Conservation (phyloP, 2,329 filamentous ascomycete species). For the Setomelanomma holmii region DNA sequence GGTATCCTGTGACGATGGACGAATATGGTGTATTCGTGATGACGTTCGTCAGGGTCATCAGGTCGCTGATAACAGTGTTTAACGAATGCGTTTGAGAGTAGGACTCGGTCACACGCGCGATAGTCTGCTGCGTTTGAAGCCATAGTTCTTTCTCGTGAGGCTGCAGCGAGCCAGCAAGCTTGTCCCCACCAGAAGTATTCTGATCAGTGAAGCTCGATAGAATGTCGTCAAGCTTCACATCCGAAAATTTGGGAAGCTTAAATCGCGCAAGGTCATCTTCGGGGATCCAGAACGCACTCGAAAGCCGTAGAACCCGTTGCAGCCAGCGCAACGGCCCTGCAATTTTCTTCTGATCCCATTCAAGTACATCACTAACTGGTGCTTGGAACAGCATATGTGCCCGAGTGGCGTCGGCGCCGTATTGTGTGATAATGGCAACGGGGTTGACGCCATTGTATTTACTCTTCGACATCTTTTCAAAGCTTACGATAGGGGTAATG, state of each 20-base stretch:
- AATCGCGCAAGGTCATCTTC: constrained; percentile 32
- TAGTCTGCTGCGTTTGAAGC: constrained; percentile 71
- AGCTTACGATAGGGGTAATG: constrained; percentile 67
- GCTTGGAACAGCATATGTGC: constrained; percentile 91
- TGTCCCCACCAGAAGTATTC: neutral
- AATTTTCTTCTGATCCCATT: constrained; percentile 88
- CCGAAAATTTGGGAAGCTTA: constrained; percentile 28
- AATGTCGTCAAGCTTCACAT: constrained; percentile 29
- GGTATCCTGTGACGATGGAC: constrained; percentile 48
- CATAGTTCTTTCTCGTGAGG: constrained; percentile 59
- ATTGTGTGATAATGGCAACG: constrained; percentile 70
- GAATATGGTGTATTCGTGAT: constrained; percentile 36
- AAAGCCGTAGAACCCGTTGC: constrained; percentile 67
- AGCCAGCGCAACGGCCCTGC: constrained; percentile 84
- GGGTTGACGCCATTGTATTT: constrained; percentile 93
- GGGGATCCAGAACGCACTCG: constrained; percentile 31
- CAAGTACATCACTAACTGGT: constrained; percentile 80
- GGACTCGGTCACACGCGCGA: constrained; percentile 70
- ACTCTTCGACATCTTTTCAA: constrained; percentile 95
- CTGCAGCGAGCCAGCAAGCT: constrained; percentile 16
- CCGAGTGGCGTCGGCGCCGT: constrained; percentile 83
- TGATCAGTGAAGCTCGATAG: no score
- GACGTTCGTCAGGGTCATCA: constrained; percentile 81
- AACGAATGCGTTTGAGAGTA: constrained; percentile 76
- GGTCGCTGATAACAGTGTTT: constrained; percentile 82